Evolutionary conservation across 2,329 filamentous ascomycete species (phyloP).

Genomic region (Talaromyces sp.): DNA sequence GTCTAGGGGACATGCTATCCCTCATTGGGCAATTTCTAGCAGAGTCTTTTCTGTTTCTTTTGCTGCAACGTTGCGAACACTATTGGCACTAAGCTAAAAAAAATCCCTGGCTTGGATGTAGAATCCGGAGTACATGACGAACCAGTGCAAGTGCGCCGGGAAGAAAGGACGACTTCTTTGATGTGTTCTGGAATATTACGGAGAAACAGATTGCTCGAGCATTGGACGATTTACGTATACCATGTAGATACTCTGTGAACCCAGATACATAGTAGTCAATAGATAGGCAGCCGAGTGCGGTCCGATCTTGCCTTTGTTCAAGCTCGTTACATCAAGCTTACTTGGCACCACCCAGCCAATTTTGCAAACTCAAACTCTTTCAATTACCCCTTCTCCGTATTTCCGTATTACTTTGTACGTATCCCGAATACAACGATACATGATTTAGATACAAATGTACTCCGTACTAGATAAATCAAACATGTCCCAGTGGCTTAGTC

Average conservation of each 20-base stretch:
- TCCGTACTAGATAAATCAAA: neutral
- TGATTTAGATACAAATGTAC: no score
- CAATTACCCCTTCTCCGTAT: neutral
- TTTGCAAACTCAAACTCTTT: neutral
- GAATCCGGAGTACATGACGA: constrained; percentile 2
- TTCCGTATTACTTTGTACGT: neutral
- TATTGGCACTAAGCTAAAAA: neutral
- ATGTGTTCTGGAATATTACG: constrained; percentile 11
- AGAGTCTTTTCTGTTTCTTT: neutral
- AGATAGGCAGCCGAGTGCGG: no score
- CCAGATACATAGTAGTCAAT: no score
- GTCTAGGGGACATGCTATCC: neutral
- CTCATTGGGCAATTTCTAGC: neutral
- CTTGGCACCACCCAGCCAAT: constrained; percentile 1
- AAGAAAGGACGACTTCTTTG: neutral
- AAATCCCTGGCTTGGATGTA: neutral
- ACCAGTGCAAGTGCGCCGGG: neutral
- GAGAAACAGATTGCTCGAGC: neutral
- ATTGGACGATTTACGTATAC: neutral
- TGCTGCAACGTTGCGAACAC: constrained; percentile 1
- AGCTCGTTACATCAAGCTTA: neutral
- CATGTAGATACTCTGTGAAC: no score
- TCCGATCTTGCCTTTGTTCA: neutral
- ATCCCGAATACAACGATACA: neutral
- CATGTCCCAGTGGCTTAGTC: neutral